Percentiles rank a stretch among this genome's conserved stretches.
phyloP scores from a whole-genome alignment of 495 filamentous ascomycete species.

The Aspergillus avenaceus region DNA sequence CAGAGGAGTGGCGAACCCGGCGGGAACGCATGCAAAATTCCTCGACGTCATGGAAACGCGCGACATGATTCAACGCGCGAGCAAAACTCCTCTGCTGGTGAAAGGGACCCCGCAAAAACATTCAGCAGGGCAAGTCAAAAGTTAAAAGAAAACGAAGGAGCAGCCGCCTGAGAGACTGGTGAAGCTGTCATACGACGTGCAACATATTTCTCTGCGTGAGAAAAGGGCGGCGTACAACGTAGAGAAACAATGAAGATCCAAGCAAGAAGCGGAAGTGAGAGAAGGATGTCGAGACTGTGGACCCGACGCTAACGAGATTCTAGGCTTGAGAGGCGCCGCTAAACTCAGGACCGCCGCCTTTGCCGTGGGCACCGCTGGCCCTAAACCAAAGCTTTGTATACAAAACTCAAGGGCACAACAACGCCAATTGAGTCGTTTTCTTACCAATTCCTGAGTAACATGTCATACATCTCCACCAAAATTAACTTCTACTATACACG shows the following conservation, averaged over 20 bases:
- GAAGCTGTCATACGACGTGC: background rate
- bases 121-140: conserved; percentile 21
- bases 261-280: too few relatives aligned
- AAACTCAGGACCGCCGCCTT: too few relatives aligned
- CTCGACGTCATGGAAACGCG: conserved; percentile 19
- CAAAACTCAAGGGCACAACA: too few relatives aligned
- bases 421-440: too few relatives aligned
- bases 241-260: background rate
- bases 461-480: too few relatives aligned
- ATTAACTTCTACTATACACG: too few relatives aligned
- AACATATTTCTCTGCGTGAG: background rate
- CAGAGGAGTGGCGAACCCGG: conserved; percentile 24
- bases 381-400: too few relatives aligned
- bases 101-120: conserved; percentile 27
- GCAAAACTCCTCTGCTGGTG: conserved; percentile 20
- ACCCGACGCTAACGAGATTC: too few relatives aligned
- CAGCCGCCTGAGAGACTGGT: background rate
- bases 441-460: too few relatives aligned
- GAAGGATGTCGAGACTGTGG: too few relatives aligned
- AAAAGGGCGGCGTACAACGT: background rate
- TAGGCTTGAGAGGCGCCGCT: too few relatives aligned
- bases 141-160: background rate
- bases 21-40: conserved; percentile 18
- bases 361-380: too few relatives aligned
- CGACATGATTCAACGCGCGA: conserved; percentile 32